Conservation (phyloP, 345 rosid genomes). For the Iberis pinnata region DNA sequence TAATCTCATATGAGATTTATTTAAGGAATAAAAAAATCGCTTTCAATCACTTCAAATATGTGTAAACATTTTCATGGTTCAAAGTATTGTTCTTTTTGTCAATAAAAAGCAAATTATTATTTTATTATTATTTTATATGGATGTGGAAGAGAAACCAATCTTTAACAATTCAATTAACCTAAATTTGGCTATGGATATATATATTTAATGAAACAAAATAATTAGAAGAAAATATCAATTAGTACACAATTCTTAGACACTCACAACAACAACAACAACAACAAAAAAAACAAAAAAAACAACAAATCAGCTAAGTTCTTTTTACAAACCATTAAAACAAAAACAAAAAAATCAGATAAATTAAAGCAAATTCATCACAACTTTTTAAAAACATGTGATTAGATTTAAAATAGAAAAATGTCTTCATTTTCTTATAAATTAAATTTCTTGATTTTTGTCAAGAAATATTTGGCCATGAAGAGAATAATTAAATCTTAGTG, state of each 20-base stretch:
- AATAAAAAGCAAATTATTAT: neutral
- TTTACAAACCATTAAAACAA: slow-evolving; percentile 23
- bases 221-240: slow-evolving; percentile 11
- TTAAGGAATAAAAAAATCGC: slow-evolving; percentile 20
- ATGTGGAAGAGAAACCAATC: slow-evolving; percentile 10
- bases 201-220: neutral
- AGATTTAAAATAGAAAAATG: slow-evolving; percentile 18
- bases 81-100: slow-evolving; percentile 21
- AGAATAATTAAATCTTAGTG: slow-evolving; percentile 12
- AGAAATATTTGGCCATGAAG: slow-evolving; percentile 1
- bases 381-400: slow-evolving; percentile 23
- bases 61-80: slow-evolving; percentile 19
- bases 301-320: slow-evolving; percentile 32
- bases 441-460: slow-evolving; percentile 17
- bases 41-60: slow-evolving; percentile 23
- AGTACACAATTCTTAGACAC: slow-evolving; percentile 32
- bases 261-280: slow-evolving; percentile 25
- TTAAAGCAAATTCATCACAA: slow-evolving; percentile 31
- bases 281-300: slow-evolving; percentile 11
- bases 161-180: slow-evolving; percentile 13
- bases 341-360: slow-evolving; percentile 17
- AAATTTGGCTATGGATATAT: neutral
- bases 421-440: slow-evolving; percentile 16
- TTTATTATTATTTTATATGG: neutral
- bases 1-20: neutral